Base-by-base conservation (phyloP, 139 green algal genomes). In the Deuterostichococcus epilithicus region DNA sequence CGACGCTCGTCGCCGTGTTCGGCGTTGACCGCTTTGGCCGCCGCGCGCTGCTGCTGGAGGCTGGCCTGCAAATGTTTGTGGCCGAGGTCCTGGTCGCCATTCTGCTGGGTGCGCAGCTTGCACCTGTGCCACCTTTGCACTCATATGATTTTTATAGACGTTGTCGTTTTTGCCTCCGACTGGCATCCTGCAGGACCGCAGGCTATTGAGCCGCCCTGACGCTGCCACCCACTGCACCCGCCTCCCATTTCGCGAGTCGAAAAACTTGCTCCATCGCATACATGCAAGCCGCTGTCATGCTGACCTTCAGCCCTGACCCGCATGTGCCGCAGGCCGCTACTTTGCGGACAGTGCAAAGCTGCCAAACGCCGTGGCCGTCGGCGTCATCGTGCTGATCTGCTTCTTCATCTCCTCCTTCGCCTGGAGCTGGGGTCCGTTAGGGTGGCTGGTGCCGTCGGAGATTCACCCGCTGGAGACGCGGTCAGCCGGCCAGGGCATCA, bases 391-490 rank as follows among this genome's bases (percentile, higher is more conserved):
- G 1, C 35, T 92, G 34, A 89, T 92, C 75, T 93, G 69, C 74
- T 81, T 76, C 45, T 84, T 81, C 70, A 77, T 84, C 52, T 38
- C 68, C 34, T 82, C 81, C 33, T 92, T 90, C 76, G 86, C 86
- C 26, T 91, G 83, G 82, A 90, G 84, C 6, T 92, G 83, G 82
- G 85, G 85, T 25, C 87, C 87, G 8, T 79, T 91, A 34, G 86
- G 78, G 38, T 92, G 87, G 87, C 73, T 90, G 65, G 78, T 87
- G 36, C 82, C 85, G 15, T 78, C 71, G 72, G 83, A 86, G 67
- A 76, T 88, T 63, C 73, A 84, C 58, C 78, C 79, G 30, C 71
- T 88, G 74, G 78, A 82, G 52, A 76, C 76, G 35, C 52, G 68
- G 23, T 73, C 44, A 26, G 60, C 75, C 3, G 80, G 86, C 66